phyloP scores from a whole-genome alignment of 805 yeast genomes.

The Wickerhamomyces kurtzmanii region DNA sequence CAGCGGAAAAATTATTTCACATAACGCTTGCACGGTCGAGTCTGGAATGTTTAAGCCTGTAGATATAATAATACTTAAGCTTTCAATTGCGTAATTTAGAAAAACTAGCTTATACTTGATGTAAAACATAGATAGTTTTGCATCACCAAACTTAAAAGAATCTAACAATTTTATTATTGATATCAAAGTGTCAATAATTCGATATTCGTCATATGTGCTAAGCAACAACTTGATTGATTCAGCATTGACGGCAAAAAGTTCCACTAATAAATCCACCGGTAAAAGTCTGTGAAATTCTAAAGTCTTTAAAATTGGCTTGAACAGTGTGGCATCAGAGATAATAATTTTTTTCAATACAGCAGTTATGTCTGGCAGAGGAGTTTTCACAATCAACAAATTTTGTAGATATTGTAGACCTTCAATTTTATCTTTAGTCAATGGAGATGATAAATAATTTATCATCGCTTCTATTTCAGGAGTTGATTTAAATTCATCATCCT shows the following conservation, averaged over 20 bases:
- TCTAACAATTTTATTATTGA: slow-evolving; percentile 11
- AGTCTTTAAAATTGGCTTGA: slow-evolving; percentile 18
- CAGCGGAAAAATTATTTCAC: slow-evolving; percentile 12
- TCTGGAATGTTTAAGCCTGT: slow-evolving; percentile 5
- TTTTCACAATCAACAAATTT: slow-evolving; percentile 1
- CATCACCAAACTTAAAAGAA: slow-evolving; percentile 11
- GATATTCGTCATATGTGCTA: slow-evolving; percentile 4
- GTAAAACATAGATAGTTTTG: slow-evolving; percentile 16
- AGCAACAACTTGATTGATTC: slow-evolving; percentile 10
- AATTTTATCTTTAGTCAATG: slow-evolving; percentile 14
- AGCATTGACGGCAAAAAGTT: slow-evolving; percentile 20
- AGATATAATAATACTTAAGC: slow-evolving; percentile 11
- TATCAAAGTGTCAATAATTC: slow-evolving; percentile 9
- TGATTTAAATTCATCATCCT: slow-evolving; percentile 2
- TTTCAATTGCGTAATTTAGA: slow-evolving; percentile 9
- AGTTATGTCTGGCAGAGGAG: slow-evolving; percentile 7
- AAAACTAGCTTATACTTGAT: slow-evolving; percentile 11
- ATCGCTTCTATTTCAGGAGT: slow-evolving; percentile 2
- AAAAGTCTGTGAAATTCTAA: slow-evolving; percentile 17
- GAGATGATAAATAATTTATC: slow-evolving; percentile 9
- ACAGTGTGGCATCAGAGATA: slow-evolving; percentile 15
- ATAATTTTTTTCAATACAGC: slow-evolving; percentile 12
- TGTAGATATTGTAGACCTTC: slow-evolving; percentile 12
- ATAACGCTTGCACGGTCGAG: slow-evolving; percentile 3
- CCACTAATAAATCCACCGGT: slow-evolving; percentile 17